Conservation (phyloP, 2,329 filamentous ascomycete species). For the Diplodia intermedia region DNA sequence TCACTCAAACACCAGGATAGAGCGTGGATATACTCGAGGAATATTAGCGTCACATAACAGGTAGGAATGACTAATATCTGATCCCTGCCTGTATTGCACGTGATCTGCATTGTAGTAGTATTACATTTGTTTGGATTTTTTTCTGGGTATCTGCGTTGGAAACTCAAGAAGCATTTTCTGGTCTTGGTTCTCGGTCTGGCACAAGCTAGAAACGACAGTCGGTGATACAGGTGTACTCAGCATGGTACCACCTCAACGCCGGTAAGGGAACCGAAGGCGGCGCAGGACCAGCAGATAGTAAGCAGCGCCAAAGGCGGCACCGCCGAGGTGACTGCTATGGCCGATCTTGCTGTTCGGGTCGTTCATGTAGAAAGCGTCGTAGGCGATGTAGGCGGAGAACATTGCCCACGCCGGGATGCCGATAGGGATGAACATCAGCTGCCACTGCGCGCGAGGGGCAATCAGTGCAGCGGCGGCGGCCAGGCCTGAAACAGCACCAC, state of each 20-base stretch:
- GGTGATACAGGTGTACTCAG: not conserved
- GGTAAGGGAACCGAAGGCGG: not conserved
- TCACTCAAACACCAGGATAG: not conserved
- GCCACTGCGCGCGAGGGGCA: conserved; percentile 41
- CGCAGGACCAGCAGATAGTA: conserved; percentile 41
- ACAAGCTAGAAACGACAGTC: not conserved
- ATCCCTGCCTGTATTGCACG: not conserved
- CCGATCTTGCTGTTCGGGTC: conserved; percentile 40
- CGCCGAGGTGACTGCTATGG: conserved; percentile 57
- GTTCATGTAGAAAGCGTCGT: conserved; percentile 51
- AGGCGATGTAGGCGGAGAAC: conserved; percentile 45
- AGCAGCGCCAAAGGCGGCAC: conserved; percentile 47
- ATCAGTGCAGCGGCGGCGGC: conserved; percentile 50
- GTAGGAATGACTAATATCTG: not conserved
- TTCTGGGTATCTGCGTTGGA: not conserved
- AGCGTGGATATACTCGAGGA: not conserved
- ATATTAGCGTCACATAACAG: not conserved
- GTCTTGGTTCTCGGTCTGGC: too few relatives aligned
- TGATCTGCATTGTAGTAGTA: not conserved
- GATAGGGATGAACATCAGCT: conserved; percentile 42
- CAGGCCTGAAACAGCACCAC: conserved; percentile 52
- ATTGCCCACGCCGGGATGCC: conserved; percentile 52
- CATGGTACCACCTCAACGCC: not conserved
- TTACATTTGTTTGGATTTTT: not conserved
- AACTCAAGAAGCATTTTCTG: not conserved